Evolutionary conservation across 768 basidiomycete species (phyloP), one percentile per base, ranked within the genome.

Genomic region (Suillus spraguei): DNA sequence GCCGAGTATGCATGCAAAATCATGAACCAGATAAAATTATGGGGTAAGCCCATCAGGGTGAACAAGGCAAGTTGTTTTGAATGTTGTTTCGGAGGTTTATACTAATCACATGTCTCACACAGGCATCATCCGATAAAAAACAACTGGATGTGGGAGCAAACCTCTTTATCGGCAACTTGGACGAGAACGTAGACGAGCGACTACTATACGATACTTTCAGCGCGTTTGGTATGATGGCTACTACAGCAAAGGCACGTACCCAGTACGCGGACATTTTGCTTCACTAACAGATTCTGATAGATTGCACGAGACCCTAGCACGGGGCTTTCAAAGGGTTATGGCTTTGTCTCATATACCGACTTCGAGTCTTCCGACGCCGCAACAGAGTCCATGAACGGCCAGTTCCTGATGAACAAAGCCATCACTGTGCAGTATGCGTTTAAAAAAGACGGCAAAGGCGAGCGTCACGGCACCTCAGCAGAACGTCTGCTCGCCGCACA

Each of bases 1-100:
- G 95, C 97, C 66, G 97, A 99, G 78, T 99, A 99, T 77, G 97
- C 95, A 63, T 98, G 97, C 85, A 97, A 98, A 84, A 98, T 99
- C 70, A 98, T 99, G 97, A 99, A 99, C 76, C 97, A 98, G 83
- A 99, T 99, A 75, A 99, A 99, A 78, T 78, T 99, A 60, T 99
- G 92, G 87, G 97, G 97, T 32, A 99, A 99, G 74, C 97, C 97
- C 38, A 97, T 99, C 64, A 85, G 97, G 68, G 97, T 99, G 67
- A 99, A 98, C 84, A 99, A 98, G 90, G 95, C 92, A 67, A 72
- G 88, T 80, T n/a, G 2, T 22, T 62, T 10, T 61, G 22, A 28
- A 6, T 7, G 33, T 24, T 9, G 49, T 0, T 39, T 39, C 46
- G 36, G 16, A 7, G 5, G 4, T 4, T 3, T 16, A 9, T 13